Base-by-base conservation (phyloP, 768 basidiomycete species). In the Phaeolepiota aurea region DNA sequence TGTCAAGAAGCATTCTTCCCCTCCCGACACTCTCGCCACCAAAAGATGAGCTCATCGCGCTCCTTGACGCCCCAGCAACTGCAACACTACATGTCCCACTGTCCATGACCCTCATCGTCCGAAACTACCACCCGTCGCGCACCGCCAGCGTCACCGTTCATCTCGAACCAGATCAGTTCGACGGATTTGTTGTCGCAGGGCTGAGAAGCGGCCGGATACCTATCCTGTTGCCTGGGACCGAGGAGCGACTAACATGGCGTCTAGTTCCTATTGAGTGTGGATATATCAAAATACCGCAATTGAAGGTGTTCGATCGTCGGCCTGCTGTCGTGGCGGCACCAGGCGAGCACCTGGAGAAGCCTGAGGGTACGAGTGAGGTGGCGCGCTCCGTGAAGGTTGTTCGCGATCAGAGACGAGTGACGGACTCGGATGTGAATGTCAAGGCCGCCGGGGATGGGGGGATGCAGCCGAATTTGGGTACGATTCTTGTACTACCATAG, bases 161-260 rank as follows among this genome's bases (percentile, higher is more conserved):
- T 22, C 68, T 92, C 20, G 90, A 94, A 40, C 69, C 78, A 1
- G 79, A 82, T 12, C 45, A 61, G 0, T 60, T 71, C 10, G 87
- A 87, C 31, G 68, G 72, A n/a, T 94, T 96, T 57, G 77, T 92
- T 12, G 76, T 91, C 32, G 75, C 87, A 2, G 92, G 93, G 0
- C 55, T 85, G 23, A 68, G 87, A 35, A 74, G 65, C 37, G 77
- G 78, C 2, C 72, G 79, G 7, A 48, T 89, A 5, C 80, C 87
- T 2, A 61, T 83, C 33, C 62, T 97, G n/a, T 64, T 87, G 32
- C 83, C 90, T 0, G 81, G 81, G 3, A 64, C 69, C 19, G 86
- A 88, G 55, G 79, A 79, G 48, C 68, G 57, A 43, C 38, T 89
- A 15, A 60, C 61, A 7, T 90, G 86, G 83, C 73, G 69, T 20